phyloP scores from a whole-genome alignment of 306 rosid genomes.

The Sechiopsis laciniata region DNA sequence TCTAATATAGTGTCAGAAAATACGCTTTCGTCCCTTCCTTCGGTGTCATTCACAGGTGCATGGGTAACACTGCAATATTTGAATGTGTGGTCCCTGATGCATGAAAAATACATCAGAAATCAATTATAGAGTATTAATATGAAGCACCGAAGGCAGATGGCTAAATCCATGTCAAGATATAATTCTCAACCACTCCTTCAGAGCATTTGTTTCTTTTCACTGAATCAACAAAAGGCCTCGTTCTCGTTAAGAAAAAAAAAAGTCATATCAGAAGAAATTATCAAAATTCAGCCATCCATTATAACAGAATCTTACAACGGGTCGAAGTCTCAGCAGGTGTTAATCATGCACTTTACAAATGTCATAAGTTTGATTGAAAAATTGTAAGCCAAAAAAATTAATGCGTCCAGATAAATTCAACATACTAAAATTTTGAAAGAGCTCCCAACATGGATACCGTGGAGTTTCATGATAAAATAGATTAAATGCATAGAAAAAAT shows the following conservation, averaged over 20 bases:
- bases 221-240: background rate
- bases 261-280: constrained; percentile 2
- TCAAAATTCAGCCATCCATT: background rate
- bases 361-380: background rate
- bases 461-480: background rate
- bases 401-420: background rate
- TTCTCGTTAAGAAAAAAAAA: background rate
- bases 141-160: background rate
- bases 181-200: constrained; percentile 7
- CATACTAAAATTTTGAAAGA: background rate
- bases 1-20: constrained; percentile 53
- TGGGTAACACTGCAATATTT: constrained; percentile 55
- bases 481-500: background rate
- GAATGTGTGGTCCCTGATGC: constrained; percentile 49
- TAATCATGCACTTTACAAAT: background rate
- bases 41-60: constrained; percentile 51
- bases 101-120: constrained; percentile 24
- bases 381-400: background rate
- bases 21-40: constrained; percentile 47
- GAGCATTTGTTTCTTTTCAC: background rate
- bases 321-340: background rate
- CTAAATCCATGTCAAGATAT: background rate
- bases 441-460: background rate
- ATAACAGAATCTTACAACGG: background rate
- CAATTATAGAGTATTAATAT: background rate